Evolutionary conservation across 2,329 filamentous ascomycete genomes (phyloP), one percentile per base, ranked within the genome.

Genomic region (Epicoccum sorghinum): DNA sequence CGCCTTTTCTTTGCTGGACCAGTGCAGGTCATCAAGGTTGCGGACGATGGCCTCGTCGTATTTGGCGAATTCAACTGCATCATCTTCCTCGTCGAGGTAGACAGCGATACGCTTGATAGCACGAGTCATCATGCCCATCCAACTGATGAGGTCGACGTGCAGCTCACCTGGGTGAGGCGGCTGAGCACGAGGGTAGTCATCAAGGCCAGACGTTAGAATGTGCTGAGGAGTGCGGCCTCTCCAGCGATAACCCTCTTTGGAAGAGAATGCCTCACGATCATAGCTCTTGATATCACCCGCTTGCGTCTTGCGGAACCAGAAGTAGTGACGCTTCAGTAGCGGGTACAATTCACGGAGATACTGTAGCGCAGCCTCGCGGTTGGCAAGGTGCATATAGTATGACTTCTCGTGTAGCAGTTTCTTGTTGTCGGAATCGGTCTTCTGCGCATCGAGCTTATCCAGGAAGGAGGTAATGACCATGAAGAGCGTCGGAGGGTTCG

Each of bases 81-180:
- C 93, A 30, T 96, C 92, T 0, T 78, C 76, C 61, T 92, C 84
- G 41, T 84, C 87, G n/a, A 98, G 82, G 24, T 86, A 85, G 40
- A 85, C 79, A 1, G 92, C 91, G 64, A 97, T 90, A 63, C 89
- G 90, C 66, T 86, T 83, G 49, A 99, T 84, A n/a, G 89, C 89
- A 61, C 89, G 87, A 36, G 90, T 89, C 91, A 97, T 96, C 79
- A 97, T 86, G n/a, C 93, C 95, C 77, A 99, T 89, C 95, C 95
- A 99, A 47, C 90, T 90, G 74, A 99, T 89, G 48, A 98, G 82
- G 75, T 99, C 95, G 27, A 96, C 88, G 73, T 99, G 93, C 44
- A 99, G 83, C 84, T 99, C 95, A 67, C 91, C 93, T 0, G 95
- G 93, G 73, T 97, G 93, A 24, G 95, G 95, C 12, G 95, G 93